These are phyloP conservation scores for Orbilia oligospora DNA, from an alignment of 2,329 filamentous ascomycete genomes.

Conservation along the genomic window DNA sequence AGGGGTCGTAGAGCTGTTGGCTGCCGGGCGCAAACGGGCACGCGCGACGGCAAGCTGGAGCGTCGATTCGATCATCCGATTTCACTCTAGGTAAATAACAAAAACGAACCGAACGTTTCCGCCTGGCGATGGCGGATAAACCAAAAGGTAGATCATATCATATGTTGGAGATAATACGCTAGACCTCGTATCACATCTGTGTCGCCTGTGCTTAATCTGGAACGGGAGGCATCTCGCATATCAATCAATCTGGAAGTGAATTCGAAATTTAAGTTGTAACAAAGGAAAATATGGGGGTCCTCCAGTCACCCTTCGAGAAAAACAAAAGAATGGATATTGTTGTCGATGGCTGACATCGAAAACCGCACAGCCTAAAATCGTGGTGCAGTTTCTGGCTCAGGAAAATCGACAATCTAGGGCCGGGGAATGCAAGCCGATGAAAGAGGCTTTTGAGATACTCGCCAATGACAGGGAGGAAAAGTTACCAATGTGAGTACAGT, in stretches of 20 bases:
- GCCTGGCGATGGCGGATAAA: constrained; percentile 27
- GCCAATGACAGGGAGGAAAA: constrained; percentile 38
- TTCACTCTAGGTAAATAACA: neutral
- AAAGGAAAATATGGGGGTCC: constrained; percentile 29
- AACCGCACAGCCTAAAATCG: constrained; percentile 51
- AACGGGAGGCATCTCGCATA: constrained; percentile 56
- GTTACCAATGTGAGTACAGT: constrained; percentile 43
- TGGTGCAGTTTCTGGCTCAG: constrained; percentile 50
- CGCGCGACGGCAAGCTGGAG: constrained; percentile 26
- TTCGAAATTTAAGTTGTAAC: neutral
- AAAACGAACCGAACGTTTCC: constrained; percentile 18
- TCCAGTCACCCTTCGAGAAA: neutral
- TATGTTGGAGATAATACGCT: constrained; percentile 5
- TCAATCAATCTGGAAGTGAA: constrained; percentile 28
- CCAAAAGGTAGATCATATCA: constrained; percentile 5
- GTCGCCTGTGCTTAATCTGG: constrained; percentile 52
- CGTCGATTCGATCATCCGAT: constrained; percentile 31
- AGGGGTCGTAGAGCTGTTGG: constrained; percentile 34
- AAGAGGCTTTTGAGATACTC: constrained; percentile 39
- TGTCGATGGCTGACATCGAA: constrained; percentile 25
- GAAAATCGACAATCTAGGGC: constrained; percentile 48
- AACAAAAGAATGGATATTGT: constrained; percentile 21
- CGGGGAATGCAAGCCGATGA: constrained; percentile 59
- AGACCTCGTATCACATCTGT: constrained; percentile 45
- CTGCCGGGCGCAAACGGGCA: constrained; percentile 49